Base-by-base conservation (phyloP, 768 basidiomycete species). In the Lentinus tigrinus region DNA sequence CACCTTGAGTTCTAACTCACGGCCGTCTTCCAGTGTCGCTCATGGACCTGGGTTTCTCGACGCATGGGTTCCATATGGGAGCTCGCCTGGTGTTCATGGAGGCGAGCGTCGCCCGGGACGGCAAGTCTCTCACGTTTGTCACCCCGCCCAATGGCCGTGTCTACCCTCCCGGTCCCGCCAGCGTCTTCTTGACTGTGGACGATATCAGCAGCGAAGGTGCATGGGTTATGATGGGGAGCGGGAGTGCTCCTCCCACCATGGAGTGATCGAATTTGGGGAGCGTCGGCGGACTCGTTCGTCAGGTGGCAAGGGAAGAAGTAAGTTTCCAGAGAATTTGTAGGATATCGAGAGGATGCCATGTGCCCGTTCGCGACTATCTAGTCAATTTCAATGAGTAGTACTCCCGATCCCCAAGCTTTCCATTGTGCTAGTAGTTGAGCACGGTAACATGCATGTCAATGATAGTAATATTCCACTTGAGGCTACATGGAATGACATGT, bases 111-210 rank as follows among this genome's bases (percentile, higher is more conserved):
- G 75, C 78, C 8, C 73, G 75, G 48, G 76, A 80, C 27, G 76
- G 75, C 4, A 70, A 75, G 55, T 77, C 75, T 4, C 71, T 96
- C 47, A 78, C 75, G 50, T 72, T 91, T 21, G 74, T 72, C 4
- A 85, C 84, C 1, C 91, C 91, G 3, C 87, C 88, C 1, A 76
- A 83, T 64, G 77, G 78, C 1, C 74, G 73, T 42, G 69, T 92
- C n/a, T 92, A 91, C 59, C 89, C 92, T 9, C 91, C 91, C 47
- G 91, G 91, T 4, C 90, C 92, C 1, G 91, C 81, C 11, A 92
- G 85, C 82, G 58, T 93, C 16, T 87, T 81, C 65, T 63, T 91
- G 21, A 74, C 91, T 26, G 79, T 79, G 3, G 75, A 84, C 56
- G 88, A 78, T 23, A 72, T 88, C 6, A 85, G 89, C 1, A 89